A percentile compares a stretch with the other conserved stretches of the same genome.
Conservation (phyloP, 1,284 basidiomycete genomes). For the Ganoderma lingzhi region DNA sequence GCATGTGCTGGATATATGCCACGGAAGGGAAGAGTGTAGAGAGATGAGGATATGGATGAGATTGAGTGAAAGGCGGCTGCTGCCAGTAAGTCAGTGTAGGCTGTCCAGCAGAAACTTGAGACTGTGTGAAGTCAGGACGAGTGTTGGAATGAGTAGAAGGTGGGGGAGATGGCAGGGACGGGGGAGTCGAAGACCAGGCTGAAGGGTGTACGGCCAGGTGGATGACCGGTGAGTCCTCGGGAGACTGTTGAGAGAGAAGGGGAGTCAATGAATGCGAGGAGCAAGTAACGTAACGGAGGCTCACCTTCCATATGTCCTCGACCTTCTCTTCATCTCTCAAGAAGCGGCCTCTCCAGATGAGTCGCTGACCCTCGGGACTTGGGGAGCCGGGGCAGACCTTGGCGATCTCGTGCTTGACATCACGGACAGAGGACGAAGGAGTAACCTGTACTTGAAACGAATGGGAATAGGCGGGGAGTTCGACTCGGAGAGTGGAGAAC, state of each 20-base stretch:
- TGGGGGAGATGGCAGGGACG: constrained; percentile 32
- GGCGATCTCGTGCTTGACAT: constrained; percentile 75
- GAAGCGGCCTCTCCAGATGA: constrained; percentile 78
- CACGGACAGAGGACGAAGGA: constrained; percentile 56
- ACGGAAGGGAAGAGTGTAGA: constrained; percentile 34
- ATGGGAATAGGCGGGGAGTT: constrained; percentile 75
- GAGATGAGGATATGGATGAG: constrained; percentile 20
- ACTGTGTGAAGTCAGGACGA: constrained; percentile 11
- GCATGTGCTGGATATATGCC: constrained; percentile 36
- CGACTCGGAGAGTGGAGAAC: constrained; percentile 65
- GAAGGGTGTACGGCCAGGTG: constrained; percentile 81
- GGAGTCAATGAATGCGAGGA: constrained; percentile 26
- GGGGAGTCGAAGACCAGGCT: constrained; percentile 68
- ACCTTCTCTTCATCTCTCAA: constrained; percentile 72
- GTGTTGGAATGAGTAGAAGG: constrained; percentile 7
- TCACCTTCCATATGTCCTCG: constrained; percentile 73
- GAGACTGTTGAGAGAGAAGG: constrained; percentile 48
- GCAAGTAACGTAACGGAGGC: constrained; percentile 29
- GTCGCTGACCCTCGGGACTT: constrained; percentile 69
- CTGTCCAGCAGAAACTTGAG: constrained; percentile 13
- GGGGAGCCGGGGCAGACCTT: constrained; percentile 70
- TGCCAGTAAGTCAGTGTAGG: constrained; percentile 1
- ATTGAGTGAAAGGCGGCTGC: constrained; percentile 5
- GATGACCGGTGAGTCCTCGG: constrained; percentile 65
- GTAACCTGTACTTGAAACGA: constrained; percentile 68